Evolutionary conservation across 2,329 filamentous ascomycete genomes (phyloP).

Genomic region (Phoma sp.): DNA sequence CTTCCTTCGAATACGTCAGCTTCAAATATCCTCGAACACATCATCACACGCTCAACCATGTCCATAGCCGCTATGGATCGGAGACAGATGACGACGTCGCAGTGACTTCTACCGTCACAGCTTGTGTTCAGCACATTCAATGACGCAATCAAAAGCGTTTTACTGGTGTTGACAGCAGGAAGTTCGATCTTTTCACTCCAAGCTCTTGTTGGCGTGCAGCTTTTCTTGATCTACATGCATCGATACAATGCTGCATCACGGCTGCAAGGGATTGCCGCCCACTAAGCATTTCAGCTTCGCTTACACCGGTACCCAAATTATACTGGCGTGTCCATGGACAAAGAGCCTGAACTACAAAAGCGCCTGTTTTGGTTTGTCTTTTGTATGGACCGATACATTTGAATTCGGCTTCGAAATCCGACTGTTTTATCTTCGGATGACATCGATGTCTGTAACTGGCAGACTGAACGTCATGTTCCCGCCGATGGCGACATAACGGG

Average conservation of each 20-base stretch:
- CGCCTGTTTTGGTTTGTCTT: slow-evolving; percentile 34
- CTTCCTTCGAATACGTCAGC: not conserved
- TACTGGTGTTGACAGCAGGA: slow-evolving; percentile 26
- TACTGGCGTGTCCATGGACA: slow-evolving; percentile 3
- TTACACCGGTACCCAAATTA: slow-evolving; percentile 25
- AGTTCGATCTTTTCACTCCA: slow-evolving; percentile 33
- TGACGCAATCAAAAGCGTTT: slow-evolving; percentile 28
- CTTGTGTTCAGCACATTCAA: slow-evolving; percentile 30
- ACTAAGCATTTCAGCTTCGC: slow-evolving; percentile 29
- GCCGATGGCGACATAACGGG: slow-evolving; percentile 1
- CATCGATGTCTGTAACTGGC: slow-evolving; percentile 31
- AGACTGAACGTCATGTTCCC: slow-evolving; percentile 23
- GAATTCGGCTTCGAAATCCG: slow-evolving; percentile 31
- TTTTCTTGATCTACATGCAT: slow-evolving; percentile 33
- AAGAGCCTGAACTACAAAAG: slow-evolving; percentile 30
- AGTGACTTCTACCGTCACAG: slow-evolving; percentile 16
- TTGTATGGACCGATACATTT: slow-evolving; percentile 34
- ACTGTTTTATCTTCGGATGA: slow-evolving; percentile 29
- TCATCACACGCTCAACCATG: slow-evolving; percentile 32
- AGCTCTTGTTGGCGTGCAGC: slow-evolving; percentile 31
- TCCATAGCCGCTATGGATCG: slow-evolving; percentile 31
- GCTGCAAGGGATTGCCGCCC: slow-evolving; percentile 29
- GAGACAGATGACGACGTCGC: slow-evolving; percentile 19
- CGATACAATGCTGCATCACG: slow-evolving; percentile 35
- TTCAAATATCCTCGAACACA: slow-evolving; percentile 19